Evolutionary conservation across 805 yeast species (phyloP), one percentile per base, ranked within the genome.

Genomic region (Wickerhamomyces ciferrii): DNA sequence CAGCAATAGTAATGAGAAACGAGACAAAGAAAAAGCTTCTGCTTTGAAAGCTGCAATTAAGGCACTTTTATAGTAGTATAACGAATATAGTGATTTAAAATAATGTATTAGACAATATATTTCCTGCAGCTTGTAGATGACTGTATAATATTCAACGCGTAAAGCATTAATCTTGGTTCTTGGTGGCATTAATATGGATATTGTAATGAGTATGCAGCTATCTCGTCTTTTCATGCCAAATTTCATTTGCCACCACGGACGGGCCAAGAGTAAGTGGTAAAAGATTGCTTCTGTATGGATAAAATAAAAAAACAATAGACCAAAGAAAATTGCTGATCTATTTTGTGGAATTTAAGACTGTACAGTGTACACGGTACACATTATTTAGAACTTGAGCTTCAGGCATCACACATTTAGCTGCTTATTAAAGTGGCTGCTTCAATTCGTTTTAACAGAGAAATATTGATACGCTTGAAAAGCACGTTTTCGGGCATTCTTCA

Each of bases 21-120:
- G 18, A 23, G 48, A 48, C 19, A 43, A 39, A 18, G 24, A 35
- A 35, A 47, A 45, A 39, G 49, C 56, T 5, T 45, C 50, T 3
- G 52, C 47, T 4, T 42, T 58, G 43, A 51, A 44, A 36, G 20
- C 19, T 3, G 56, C 60, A 2, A 51, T 57, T 8, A 32, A 48
- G 19, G 59, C 58, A 10, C 29, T 55, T 34, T 23, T 39, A 32
- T 21, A 10, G 17, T 15, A 37, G 5, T 3, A 8, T 8, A 19
- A 3, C 19, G 38, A 18, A 10, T 17, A 32, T 32, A 15, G 8
- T 23, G 5, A 23, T 23, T 23, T 23, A 23, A 6, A 8, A 6
- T 8, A 27, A 27, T 27, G 31, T 27, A 27, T 23, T 23, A 23
- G 25, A 23, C 25, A 23, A n/a, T n/a, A n/a, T n/a, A n/a, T n/a